Evolutionary conservation across 805 yeast genomes (phyloP).

Genomic region (Saturnispora sanitii): DNA sequence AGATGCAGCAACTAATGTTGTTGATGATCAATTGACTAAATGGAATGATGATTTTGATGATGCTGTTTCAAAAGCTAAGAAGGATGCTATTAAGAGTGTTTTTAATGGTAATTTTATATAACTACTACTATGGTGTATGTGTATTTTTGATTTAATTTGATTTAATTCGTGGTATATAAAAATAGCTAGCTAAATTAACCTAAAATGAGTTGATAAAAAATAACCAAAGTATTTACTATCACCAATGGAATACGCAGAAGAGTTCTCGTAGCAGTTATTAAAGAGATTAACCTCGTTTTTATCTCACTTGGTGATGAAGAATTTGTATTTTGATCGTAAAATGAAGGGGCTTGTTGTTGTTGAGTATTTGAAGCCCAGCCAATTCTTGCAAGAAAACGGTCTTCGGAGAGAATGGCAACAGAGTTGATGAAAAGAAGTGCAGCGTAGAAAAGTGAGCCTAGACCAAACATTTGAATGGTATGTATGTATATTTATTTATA

Average conservation of each 20-base stretch:
- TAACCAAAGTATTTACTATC: slow-evolving; percentile 38
- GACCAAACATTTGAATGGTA: slow-evolving; percentile 5
- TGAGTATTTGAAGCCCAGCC: slow-evolving; percentile 32
- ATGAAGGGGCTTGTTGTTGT: slow-evolving; percentile 19
- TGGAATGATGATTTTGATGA: slow-evolving; percentile 26
- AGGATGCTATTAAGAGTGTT: slow-evolving; percentile 24
- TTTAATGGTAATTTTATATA: slow-evolving; percentile 15
- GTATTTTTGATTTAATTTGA: too few species aligned
- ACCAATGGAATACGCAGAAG: slow-evolving; percentile 49
- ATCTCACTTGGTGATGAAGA: slow-evolving; percentile 16
- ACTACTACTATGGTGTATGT: neutral
- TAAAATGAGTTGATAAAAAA: slow-evolving; percentile 41
- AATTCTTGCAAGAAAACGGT: slow-evolving; percentile 41
- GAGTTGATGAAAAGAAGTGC: slow-evolving; percentile 44
- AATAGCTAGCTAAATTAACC: slow-evolving; percentile 27
- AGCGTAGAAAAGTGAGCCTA: slow-evolving; percentile 19
- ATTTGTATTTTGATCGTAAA: neutral
- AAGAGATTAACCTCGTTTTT: slow-evolving; percentile 41
- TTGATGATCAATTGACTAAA: slow-evolving; percentile 22
- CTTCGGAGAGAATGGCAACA: slow-evolving; percentile 51
- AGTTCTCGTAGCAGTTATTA: slow-evolving; percentile 51
- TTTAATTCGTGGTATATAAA: neutral
- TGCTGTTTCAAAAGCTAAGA: slow-evolving; percentile 21
- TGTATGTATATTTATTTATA: neutral
- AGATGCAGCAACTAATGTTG: slow-evolving; percentile 19